Base-by-base conservation (phyloP, 192 early-diverging fungal species). In the Linnemannia hyalina region DNA sequence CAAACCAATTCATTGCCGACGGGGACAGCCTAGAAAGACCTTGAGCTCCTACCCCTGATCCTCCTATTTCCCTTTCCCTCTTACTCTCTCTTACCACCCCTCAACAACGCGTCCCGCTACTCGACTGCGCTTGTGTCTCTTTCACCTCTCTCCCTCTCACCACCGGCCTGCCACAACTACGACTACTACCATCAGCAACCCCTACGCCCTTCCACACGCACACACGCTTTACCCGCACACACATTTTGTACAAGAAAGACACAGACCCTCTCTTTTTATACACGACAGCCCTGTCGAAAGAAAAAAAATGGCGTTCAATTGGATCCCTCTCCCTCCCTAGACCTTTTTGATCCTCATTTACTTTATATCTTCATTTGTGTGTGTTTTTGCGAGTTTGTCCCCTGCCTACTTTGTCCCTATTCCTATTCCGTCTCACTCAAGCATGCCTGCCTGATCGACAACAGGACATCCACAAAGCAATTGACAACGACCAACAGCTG, bases 401-500 rank as follows among this genome's bases (percentile, higher is more conserved):
- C 29, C 60, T 65, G 60, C 60, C 29, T 65, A 52, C 49, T 22
- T 52, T 16, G 9, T 63, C 60, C 60, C 26, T 65, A 65, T 26
- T 65, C 29, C 60, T 63, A 29, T 63, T 29, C 60, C 29, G 60
- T 63, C 26, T 63, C 26, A n/a, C 6, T 57, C 9, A 26, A 23
- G 29, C n/a, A 15, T 60, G 9, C 57, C 9, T 60, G 9, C 6
- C n/a, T n/a, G n/a, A 10, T n/a, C 23, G 9, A 32, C 29, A 32
- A 10, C 10, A 32, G n/a, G 9, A 23, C 18, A 54, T 54, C 16
- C 23, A 63, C 2, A 63, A 32, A 32, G 20, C 18, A 42, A 71
- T 38, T 42, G 70, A 42, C 38, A 71, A 71, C 70, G 38, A 71
- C 70, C 70, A 41, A 15, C 60, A 32, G 23, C n/a, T 32, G 60